Conservation (phyloP, 73 alveolate species). For the Paramecium biaurelia region DNA sequence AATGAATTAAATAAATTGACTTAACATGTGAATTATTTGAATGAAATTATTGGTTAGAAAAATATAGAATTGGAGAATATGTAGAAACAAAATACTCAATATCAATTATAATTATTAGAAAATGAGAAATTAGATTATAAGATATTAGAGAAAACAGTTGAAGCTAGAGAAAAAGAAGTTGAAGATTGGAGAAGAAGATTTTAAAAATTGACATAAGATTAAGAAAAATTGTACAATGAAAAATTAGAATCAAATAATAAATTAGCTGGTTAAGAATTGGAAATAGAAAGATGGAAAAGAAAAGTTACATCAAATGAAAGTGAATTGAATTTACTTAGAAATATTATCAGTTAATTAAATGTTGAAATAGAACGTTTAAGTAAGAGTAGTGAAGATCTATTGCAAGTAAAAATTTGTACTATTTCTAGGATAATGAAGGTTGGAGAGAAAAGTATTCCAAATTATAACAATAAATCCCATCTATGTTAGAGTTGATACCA, state of each 20-base stretch:
- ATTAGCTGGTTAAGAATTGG: neutral
- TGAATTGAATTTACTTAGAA: neutral
- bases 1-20: neutral
- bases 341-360: neutral
- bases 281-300: constrained; percentile 14
- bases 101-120: neutral
- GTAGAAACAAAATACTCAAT: neutral
- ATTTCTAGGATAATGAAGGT: neutral
- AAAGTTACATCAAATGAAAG: constrained; percentile 2
- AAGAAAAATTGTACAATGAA: constrained; percentile 7
- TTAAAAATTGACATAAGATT: neutral
- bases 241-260: constrained; percentile 5
- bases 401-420: neutral
- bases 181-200: constrained; percentile 41
- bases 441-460: constrained; percentile 6
- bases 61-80: neutral
- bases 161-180: constrained; percentile 25
- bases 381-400: neutral
- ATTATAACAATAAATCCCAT: neutral
- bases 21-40: neutral
- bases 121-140: neutral
- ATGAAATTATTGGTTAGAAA: neutral
- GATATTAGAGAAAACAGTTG: neutral
- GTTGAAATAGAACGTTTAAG: constrained; percentile 22
- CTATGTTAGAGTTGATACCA: neutral